A percentile compares a stretch with the other conserved stretches of the same genome.
Conservation (phyloP, 176 grass and related monocot species). For the Phoenix dactylifera region DNA sequence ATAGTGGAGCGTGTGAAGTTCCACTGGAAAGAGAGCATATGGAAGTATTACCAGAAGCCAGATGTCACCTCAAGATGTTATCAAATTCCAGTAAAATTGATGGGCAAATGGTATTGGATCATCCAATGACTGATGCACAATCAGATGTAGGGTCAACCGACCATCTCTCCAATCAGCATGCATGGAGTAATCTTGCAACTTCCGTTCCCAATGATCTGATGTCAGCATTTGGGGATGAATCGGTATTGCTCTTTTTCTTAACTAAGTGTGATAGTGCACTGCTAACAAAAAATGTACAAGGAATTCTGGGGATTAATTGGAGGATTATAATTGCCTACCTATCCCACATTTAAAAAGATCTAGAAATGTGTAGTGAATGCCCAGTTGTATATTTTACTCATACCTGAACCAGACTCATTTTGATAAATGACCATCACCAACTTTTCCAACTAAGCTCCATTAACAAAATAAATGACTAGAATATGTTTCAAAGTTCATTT, state of each 20-base stretch:
- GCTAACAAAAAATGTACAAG: slow-evolving; percentile 4
- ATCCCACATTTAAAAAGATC: too few relatives aligned
- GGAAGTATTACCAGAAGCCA: slow-evolving; percentile 28
- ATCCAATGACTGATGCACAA: slow-evolving; percentile 39
- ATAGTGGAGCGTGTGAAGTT: slow-evolving; percentile 19
- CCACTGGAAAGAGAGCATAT: slow-evolving; percentile 17
- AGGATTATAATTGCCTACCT: background rate
- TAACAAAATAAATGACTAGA: too few relatives aligned
- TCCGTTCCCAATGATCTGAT: slow-evolving; percentile 22
- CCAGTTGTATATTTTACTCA: too few relatives aligned
- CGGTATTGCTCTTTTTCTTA: slow-evolving; percentile 30
- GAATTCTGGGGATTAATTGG: slow-evolving; percentile 1
- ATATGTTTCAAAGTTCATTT: too few relatives aligned
- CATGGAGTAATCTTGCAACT: slow-evolving; percentile 13
- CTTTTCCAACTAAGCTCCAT: too few relatives aligned
- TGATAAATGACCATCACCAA: too few relatives aligned
- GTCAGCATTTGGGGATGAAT: slow-evolving; percentile 28
- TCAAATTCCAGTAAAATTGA: slow-evolving; percentile 33
- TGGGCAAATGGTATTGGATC: slow-evolving; percentile 17
- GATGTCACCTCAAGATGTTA: slow-evolving; percentile 19
- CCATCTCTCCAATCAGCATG: background rate
- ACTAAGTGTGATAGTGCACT: too few relatives aligned
- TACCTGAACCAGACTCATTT: too few relatives aligned
- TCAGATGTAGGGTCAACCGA: slow-evolving; percentile 35
- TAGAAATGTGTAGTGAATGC: too few relatives aligned